Evolutionary conservation across 805 yeast genomes (phyloP).

Genomic region (Citeromyces matritensis): DNA sequence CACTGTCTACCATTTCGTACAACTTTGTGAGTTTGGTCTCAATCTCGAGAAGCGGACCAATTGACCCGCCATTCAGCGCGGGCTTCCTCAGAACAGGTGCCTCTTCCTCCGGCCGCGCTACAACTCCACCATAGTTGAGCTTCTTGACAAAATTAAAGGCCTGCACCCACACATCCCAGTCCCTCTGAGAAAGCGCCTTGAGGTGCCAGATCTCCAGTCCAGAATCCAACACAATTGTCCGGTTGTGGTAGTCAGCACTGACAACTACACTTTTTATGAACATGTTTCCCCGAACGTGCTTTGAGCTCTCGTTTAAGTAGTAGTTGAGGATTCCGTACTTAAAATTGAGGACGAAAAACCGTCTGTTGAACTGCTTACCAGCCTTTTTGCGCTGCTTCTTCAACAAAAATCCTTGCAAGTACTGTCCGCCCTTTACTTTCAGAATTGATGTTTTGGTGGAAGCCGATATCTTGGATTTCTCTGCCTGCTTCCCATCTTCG

Average conservation of each 20-base stretch:
- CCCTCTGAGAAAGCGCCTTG: slow-evolving; percentile 47
- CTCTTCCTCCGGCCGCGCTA: too few species aligned
- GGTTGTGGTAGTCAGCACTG: slow-evolving; percentile 53
- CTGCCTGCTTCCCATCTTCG: slow-evolving; percentile 3
- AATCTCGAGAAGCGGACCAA: too few species aligned
- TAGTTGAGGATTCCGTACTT: slow-evolving; percentile 75
- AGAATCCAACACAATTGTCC: slow-evolving; percentile 73
- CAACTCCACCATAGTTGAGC: slow-evolving; percentile 1
- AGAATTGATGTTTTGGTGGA: slow-evolving; percentile 8
- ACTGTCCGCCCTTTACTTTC: slow-evolving; percentile 47
- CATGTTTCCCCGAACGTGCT: slow-evolving; percentile 81
- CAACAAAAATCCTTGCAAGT: slow-evolving; percentile 61
- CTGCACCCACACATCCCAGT: slow-evolving; percentile 71
- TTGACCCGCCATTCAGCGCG: too few species aligned
- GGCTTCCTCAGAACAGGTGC: too few species aligned
- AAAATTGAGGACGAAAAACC: slow-evolving; percentile 75
- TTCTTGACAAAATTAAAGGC: slow-evolving; percentile 49
- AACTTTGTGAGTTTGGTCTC: too few species aligned
- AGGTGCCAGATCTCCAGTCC: slow-evolving; percentile 92
- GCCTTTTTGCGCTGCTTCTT: slow-evolving; percentile 62
- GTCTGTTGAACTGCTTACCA: slow-evolving; percentile 72
- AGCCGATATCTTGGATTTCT: slow-evolving; percentile 2
- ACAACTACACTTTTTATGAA: slow-evolving; percentile 73
- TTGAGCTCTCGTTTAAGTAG: slow-evolving; percentile 54
- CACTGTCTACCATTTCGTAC: too few species aligned